Evolutionary conservation across 441 rosid genomes (phyloP).

Genomic region (Flueggea neowawraea): DNA sequence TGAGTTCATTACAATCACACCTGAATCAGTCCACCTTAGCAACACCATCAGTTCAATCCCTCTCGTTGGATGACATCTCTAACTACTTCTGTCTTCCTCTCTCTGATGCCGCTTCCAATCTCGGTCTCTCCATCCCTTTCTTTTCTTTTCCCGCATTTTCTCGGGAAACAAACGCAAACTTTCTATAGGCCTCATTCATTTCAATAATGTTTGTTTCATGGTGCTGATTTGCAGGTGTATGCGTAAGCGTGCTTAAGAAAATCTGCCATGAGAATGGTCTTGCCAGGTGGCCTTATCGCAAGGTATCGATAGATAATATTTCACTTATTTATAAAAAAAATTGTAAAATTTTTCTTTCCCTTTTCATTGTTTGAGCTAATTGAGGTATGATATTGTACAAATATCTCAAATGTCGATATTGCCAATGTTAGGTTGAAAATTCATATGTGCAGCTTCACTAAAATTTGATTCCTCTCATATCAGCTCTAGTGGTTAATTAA

Average conservation of each 20-base stretch:
- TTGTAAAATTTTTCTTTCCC: too few species aligned
- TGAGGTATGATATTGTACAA: too few species aligned
- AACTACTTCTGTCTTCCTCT: slow-evolving; percentile 36
- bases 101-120: slow-evolving; percentile 35
- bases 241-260: slow-evolving; percentile 34
- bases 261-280: slow-evolving; percentile 42
- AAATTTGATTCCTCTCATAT: too few species aligned
- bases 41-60: too few species aligned
- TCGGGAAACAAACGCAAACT: background rate
- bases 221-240: slow-evolving; percentile 28
- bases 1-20: too few species aligned
- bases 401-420: too few species aligned
- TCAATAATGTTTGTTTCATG: background rate
- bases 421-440: too few species aligned
- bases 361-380: too few species aligned
- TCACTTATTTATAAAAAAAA: background rate
- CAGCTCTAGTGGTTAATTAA: too few species aligned
- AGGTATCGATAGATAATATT: slow-evolving; percentile 16
- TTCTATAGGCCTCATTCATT: background rate
- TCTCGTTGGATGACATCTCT: slow-evolving; percentile 26
- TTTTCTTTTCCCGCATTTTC: background rate
- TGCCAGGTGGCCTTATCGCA: slow-evolving; percentile 41
- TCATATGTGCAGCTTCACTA: too few species aligned
- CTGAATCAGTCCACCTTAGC: background rate
- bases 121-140: slow-evolving; percentile 14